A percentile compares a stretch with the other conserved stretches of the same genome.
These are phyloP conservation scores for Solanum etuberosum DNA, from an alignment of 257 asterid species.

Conservation along the genomic window DNA sequence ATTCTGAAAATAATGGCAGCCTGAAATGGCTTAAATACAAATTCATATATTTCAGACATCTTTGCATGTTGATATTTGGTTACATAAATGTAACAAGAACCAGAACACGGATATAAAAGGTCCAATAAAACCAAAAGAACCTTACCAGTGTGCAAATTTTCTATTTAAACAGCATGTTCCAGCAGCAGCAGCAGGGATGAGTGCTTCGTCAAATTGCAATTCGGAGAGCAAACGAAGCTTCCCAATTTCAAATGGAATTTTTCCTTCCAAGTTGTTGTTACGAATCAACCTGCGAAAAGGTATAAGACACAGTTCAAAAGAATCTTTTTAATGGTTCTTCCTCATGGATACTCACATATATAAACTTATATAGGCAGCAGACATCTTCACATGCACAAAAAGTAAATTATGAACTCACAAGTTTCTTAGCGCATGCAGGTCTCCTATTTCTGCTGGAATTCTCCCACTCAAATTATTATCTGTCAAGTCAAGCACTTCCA, in stretches of 20 bases:
- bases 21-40: not conserved
- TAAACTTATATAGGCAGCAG: not conserved
- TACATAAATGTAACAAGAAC: not conserved
- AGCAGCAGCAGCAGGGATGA: constrained; percentile 28
- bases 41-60: not conserved
- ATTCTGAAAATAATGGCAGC: not conserved
- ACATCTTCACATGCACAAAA: not conserved
- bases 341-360: not conserved
- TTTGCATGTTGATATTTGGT: not conserved
- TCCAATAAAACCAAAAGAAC: not conserved
- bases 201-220: constrained; percentile 40
- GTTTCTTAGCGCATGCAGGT: constrained; percentile 38
- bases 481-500: constrained; percentile 76
- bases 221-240: constrained; percentile 49
- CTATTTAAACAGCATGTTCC: constrained; percentile 51
- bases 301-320: not conserved
- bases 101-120: not conserved
- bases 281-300: constrained; percentile 50
- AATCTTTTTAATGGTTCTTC: not conserved
- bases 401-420: constrained; percentile 33
- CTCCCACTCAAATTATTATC: constrained; percentile 59
- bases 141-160: constrained; percentile 72
- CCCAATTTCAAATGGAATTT: constrained; percentile 58
- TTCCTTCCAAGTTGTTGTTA: constrained; percentile 62
- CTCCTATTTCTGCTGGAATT: constrained; percentile 71